Evolutionary conservation across 2,329 filamentous ascomycete genomes (phyloP).

Genomic region (Pseudogymnoascus sp.): DNA sequence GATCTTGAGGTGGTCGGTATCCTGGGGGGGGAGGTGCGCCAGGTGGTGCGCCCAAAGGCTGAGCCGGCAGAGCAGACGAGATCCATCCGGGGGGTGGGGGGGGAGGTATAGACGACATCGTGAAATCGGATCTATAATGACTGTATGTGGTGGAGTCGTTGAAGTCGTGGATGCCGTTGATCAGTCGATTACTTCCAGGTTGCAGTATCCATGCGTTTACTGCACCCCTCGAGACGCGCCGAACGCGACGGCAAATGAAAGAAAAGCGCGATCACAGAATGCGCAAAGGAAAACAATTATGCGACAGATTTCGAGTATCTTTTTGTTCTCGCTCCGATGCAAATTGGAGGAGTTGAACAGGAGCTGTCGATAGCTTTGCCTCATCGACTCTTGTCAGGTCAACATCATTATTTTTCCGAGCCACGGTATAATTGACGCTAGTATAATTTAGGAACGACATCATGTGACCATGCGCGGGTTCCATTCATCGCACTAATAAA

Average conservation of each 20-base stretch:
- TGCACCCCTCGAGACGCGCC: slow-evolving; percentile 11
- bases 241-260: slow-evolving; percentile 14
- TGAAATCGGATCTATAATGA: slow-evolving; percentile 18
- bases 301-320: slow-evolving; percentile 9
- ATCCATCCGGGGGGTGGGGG: slow-evolving; percentile 65
- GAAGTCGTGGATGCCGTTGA: slow-evolving; percentile 7
- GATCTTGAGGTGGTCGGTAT: slow-evolving; percentile 72
- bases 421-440: background rate
- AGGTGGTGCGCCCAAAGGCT: slow-evolving; percentile 40
- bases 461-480: slow-evolving; percentile 3
- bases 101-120: slow-evolving; percentile 54
- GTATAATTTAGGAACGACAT: background rate
- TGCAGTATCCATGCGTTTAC: slow-evolving; percentile 2
- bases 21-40: slow-evolving; percentile 72
- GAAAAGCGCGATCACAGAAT: slow-evolving; percentile 10
- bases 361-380: slow-evolving; percentile 8
- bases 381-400: slow-evolving; percentile 8
- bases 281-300: slow-evolving; percentile 10
- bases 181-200: slow-evolving; percentile 7
- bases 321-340: slow-evolving; percentile 5
- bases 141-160: slow-evolving; percentile 8
- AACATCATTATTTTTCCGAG: slow-evolving; percentile 12
- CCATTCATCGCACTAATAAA: slow-evolving; percentile 2
- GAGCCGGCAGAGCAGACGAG: slow-evolving; percentile 43
- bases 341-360: slow-evolving; percentile 4